These are phyloP conservation scores for Suhomyces bokatorum DNA, from an alignment of 1,139 yeast genomes.

Conservation along the genomic window DNA sequence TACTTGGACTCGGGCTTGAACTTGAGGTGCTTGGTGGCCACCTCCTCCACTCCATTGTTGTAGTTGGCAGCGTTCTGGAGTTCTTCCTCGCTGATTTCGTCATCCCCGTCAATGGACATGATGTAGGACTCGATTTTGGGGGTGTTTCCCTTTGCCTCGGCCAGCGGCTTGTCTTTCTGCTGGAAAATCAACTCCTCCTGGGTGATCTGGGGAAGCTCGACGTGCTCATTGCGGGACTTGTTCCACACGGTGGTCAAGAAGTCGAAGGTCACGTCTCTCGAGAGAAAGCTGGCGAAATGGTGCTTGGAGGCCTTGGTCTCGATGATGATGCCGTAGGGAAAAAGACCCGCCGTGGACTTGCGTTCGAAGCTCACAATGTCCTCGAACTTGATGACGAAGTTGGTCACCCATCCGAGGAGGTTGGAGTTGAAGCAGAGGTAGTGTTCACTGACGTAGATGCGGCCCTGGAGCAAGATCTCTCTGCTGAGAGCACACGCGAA, in stretches of 20 bases:
- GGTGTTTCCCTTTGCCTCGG: constrained; percentile 4
- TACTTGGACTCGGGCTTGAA: constrained; percentile 35
- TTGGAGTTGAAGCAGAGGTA: constrained; percentile 90
- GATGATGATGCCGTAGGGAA: constrained; percentile 87
- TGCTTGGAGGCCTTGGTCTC: constrained; percentile 69
- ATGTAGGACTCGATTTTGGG: constrained; percentile 22
- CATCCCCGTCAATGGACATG: constrained; percentile 27
- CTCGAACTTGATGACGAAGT: constrained; percentile 65
- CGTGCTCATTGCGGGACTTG: constrained; percentile 15
- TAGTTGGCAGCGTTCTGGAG: background rate
- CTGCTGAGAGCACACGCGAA: constrained; percentile 87
- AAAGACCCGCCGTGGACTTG: constrained; percentile 80
- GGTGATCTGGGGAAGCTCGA: constrained; percentile 3
- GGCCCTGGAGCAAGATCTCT: constrained; percentile 89
- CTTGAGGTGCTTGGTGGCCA: constrained; percentile 21
- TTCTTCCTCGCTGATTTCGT: constrained; percentile 8
- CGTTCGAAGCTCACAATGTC: constrained; percentile 78
- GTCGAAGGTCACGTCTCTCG: constrained; percentile 76
- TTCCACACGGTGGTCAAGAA: constrained; percentile 66
- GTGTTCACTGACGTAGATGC: constrained; percentile 78
- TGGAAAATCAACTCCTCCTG: constrained; percentile 18
- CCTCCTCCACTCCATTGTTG: constrained; percentile 1
- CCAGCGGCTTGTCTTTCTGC: constrained; percentile 2
- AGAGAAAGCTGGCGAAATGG: constrained; percentile 81
- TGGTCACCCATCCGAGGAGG: constrained; percentile 90